A percentile compares a stretch with the other conserved stretches of the same genome.
These are phyloP conservation scores for Linnemannia elongata DNA, from an alignment of 192 early-diverging fungal species.

Conservation along the genomic window DNA sequence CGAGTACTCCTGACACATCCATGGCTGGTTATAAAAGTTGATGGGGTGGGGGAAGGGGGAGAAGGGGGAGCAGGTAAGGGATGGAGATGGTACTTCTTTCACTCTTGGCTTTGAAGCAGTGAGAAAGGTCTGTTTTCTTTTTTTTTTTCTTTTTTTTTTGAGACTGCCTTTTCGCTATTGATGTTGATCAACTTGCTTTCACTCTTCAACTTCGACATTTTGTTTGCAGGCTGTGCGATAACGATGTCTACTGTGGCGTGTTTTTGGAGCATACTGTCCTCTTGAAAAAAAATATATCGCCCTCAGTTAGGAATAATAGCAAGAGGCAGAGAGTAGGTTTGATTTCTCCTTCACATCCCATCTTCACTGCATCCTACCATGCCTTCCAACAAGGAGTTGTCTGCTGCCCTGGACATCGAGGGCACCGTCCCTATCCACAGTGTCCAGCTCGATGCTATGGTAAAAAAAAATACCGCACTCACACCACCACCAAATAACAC, in stretches of 20 bases:
- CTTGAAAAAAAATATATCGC: no score
- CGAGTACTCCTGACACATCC: slow-evolving; percentile 78
- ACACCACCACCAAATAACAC: not conserved
- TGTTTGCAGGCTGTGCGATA: not conserved
- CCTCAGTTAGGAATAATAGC: no score
- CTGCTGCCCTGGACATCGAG: slow-evolving; percentile 74
- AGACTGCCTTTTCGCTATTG: slow-evolving; percentile 9
- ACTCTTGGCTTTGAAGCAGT: not conserved
- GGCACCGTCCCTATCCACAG: slow-evolving; percentile 64
- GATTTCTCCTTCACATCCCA: slow-evolving; percentile 17
- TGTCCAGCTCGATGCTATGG: slow-evolving; percentile 84
- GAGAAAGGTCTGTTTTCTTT: slow-evolving; percentile 2
- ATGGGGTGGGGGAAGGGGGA: not conserved
- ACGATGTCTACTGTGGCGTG: not conserved
- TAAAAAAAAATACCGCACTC: slow-evolving; percentile 26
- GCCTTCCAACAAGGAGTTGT: slow-evolving; percentile 58
- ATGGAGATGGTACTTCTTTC: slow-evolving; percentile 4
- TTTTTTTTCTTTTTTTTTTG: slow-evolving; percentile 25
- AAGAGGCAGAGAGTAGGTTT: not conserved
- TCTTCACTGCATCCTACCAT: slow-evolving; percentile 34
- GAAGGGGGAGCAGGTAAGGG: not conserved
- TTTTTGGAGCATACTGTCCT: not conserved
- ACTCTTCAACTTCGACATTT: not conserved
- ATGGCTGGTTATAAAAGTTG: slow-evolving; percentile 51
- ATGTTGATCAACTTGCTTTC: not conserved